Evolutionary conservation across 1,139 yeast species (phyloP), one percentile per base, ranked within the genome.

Genomic region (Maudiozyma humilis): DNA sequence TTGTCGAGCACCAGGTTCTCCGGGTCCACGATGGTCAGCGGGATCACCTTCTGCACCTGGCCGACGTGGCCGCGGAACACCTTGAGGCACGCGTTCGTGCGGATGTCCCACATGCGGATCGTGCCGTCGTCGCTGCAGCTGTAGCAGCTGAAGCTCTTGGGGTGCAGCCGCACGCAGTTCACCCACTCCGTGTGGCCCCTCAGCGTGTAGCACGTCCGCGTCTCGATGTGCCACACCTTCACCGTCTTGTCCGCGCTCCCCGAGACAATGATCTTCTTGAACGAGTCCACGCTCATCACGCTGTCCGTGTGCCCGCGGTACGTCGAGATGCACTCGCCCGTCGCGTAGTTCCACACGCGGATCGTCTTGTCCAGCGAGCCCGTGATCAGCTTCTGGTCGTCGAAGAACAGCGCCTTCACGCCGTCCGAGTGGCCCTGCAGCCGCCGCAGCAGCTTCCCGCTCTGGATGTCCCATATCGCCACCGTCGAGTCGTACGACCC

Each of bases 111-210:
- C 93, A 91, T 83, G 52, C 95, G 72, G 34, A 91, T 82, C 0
- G 96, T 87, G 31, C 88, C 76, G 62, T 91, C 98, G 62, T 91
- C 97, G 36, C 91, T 79, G 4, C 95, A 88, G 55, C 94, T 81
- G 64, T 83, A 88, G 15, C 88, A 75, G 0, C 94, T 82, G 48
- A 78, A 77, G 36, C 95, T 81, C 45, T 76, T 75, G 1, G 86
- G 75, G 62, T 89, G 95, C 42, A 89, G 78, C 65, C 84, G 85
- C 36, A 91, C 97, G 49, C 86, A 78, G 53, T 86, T 87, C 23
- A 91, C 96, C 80, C 95, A 82, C 53, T 86, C 97, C 0, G 82
- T 75, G 62, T 91, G 98, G 3, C 98, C 98, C 33, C 96, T 72
- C 48, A 91, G 70, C 0, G 97, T 87, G 63, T 84, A 87, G 60